phyloP scores from a whole-genome alignment of 495 filamentous ascomycete genomes.

The Neurospora sp. region DNA sequence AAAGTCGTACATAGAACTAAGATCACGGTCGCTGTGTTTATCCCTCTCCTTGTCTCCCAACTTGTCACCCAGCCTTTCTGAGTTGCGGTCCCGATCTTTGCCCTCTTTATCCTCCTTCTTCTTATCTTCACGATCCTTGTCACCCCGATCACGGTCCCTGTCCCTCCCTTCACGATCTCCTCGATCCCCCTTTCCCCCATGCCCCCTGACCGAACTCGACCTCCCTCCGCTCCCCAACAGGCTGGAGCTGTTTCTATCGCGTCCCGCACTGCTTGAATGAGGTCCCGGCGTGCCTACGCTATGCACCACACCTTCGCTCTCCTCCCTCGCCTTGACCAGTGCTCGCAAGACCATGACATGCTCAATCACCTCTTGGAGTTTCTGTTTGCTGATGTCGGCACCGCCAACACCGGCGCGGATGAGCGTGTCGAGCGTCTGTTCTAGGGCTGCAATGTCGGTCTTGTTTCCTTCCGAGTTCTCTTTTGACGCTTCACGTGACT shows the following conservation, averaged over 20 bases:
- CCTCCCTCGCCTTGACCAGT: constrained; percentile 47
- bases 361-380: constrained; percentile 31
- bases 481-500: not conserved
- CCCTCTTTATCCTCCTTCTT: not conserved
- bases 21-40: constrained; percentile 35
- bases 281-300: constrained; percentile 34
- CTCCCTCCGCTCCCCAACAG: not conserved
- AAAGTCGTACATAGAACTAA: constrained; percentile 47
- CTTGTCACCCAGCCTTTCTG: constrained; percentile 1
- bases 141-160: not conserved
- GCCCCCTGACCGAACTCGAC: not conserved
- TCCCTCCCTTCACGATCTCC: not conserved
- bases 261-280: constrained; percentile 6
- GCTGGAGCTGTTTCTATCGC: not conserved
- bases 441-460: constrained; percentile 20
- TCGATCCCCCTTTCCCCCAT: not conserved
- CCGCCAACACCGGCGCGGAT: constrained; percentile 33
- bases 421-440: constrained; percentile 29
- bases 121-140: not conserved
- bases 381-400: constrained; percentile 26
- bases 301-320: constrained; percentile 24
- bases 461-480: constrained; percentile 16
- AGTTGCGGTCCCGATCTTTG: constrained; percentile 32
- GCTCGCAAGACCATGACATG: constrained; percentile 35
- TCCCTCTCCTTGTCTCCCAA: constrained; percentile 1